Evolutionary conservation across 2,329 filamentous ascomycete species (phyloP), one percentile per base, ranked within the genome.

Genomic region (Bertia moriformis): DNA sequence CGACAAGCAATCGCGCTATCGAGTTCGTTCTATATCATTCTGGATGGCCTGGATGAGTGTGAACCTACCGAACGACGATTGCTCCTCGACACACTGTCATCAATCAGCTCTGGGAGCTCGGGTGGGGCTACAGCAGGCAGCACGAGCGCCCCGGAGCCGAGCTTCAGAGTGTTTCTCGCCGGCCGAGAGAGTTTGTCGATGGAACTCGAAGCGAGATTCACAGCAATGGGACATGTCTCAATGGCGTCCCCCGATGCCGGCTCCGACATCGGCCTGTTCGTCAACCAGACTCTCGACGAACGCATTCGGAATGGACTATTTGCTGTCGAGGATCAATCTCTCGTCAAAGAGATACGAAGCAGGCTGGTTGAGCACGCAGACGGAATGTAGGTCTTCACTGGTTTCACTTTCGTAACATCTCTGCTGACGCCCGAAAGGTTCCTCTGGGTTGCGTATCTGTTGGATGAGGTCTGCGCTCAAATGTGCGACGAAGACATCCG

Each of bases 371-470:
- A 48, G 2, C 45, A 49, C 14, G 52, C 57, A 1, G 43, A 57
- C 37, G 56, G 57, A 37, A 61, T 60, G 58, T 61, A 45, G 40
- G 53, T 46, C 15, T 35, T n/a, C 32, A 15, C n/a, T n/a, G n/a
- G 29, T 33, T 24, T 41, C 39, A 38, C 17, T 24, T 33, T 37
- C 5, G 18, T 18, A 20, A 19, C 18, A n/a, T n/a, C n/a, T n/a
- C n/a, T n/a, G n/a, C n/a, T 4, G 14, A 10, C 37, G 32, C 37
- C 24, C 40, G 42, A 40, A 42, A 13, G 59, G 59, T 61, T 62
- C 47, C 52, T 62, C 3, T 63, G 58, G 58, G 57, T 59, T 15
- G 48, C 46, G 13, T 57, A 57, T 24, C 54, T 56, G 41, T 46
- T 62, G 4, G 40, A 53, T 10, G 57, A 61, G 30, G 47, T 62